These are phyloP conservation scores for Melanogaster broomeanus DNA, from an alignment of 768 basidiomycete genomes.

Conservation along the genomic window DNA sequence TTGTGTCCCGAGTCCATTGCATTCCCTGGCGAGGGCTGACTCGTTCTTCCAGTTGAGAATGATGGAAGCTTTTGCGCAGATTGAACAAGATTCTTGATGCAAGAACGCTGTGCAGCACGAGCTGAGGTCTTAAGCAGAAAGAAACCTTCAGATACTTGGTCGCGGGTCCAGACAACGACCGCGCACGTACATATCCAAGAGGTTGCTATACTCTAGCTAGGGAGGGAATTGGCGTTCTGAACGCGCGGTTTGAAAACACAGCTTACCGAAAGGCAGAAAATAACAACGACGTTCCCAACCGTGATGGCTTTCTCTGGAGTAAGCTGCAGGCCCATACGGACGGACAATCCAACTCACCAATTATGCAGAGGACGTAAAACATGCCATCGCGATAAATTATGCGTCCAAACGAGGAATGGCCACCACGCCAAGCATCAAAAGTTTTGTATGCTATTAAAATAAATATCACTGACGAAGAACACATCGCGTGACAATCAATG, in stretches of 20 bases:
- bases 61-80: neutral
- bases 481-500: neutral
- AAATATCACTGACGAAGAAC: slow-evolving; percentile 7
- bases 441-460: slow-evolving; percentile 6
- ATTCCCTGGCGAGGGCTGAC: neutral
- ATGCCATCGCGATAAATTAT: slow-evolving; percentile 16
- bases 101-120: slow-evolving; percentile 3
- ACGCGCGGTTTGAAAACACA: neutral
- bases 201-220: slow-evolving; percentile 4
- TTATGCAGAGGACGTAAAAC: slow-evolving; percentile 20
- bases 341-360: slow-evolving; percentile 2
- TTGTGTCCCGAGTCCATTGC: too few species aligned
- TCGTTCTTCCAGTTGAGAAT: neutral
- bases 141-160: neutral
- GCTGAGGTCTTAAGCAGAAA: neutral
- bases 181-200: slow-evolving; percentile 4
- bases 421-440: slow-evolving; percentile 4
- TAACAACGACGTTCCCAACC: slow-evolving; percentile 9
- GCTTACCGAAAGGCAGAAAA: slow-evolving; percentile 9
- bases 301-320: slow-evolving; percentile 11
- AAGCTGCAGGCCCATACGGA: neutral
- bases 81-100: slow-evolving; percentile 9
- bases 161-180: too few species aligned
- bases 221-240: neutral
- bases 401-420: slow-evolving; percentile 1